Percentiles rank a stretch among this genome's conserved stretches.
These are phyloP conservation scores for Citrus trifoliata DNA, from an alignment of 345 rosid genomes.

Conservation along the genomic window DNA sequence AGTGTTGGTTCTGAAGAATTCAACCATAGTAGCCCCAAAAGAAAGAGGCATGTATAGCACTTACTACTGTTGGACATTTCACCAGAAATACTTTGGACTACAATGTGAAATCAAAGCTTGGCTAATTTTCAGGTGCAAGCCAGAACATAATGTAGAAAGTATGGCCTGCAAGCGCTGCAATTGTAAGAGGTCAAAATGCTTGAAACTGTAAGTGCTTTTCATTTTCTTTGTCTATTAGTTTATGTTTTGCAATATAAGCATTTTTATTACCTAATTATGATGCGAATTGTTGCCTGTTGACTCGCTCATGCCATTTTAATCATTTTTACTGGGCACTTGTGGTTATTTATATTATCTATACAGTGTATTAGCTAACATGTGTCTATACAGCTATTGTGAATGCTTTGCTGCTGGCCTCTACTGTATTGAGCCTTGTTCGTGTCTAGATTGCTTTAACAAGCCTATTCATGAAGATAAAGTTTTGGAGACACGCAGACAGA, in stretches of 20 bases:
- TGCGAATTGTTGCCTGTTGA: not conserved
- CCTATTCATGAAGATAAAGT: constrained; percentile 54
- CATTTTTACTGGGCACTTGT: not conserved
- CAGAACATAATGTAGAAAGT: constrained; percentile 34
- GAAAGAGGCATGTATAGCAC: constrained; percentile 34
- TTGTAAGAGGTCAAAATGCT: constrained; percentile 87
- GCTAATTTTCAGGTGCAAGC: constrained; percentile 35
- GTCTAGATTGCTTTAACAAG: constrained; percentile 67
- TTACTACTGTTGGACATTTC: not conserved
- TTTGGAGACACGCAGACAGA: constrained; percentile 45
- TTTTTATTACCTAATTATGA: not conserved
- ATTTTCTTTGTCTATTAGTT: not conserved
- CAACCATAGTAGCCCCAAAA: constrained; percentile 30
- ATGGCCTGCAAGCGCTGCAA: constrained; percentile 78
- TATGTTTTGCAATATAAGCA: not conserved
- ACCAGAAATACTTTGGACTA: not conserved
- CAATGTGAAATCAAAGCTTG: constrained; percentile 4
- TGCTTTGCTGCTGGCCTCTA: constrained; percentile 86
- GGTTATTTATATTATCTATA: not conserved
- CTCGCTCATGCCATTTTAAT: not conserved
- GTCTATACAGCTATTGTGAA: constrained; percentile 61
- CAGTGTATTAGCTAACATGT: not conserved
- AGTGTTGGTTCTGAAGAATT: constrained; percentile 26
- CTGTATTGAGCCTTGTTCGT: constrained; percentile 67
- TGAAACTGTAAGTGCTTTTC: constrained; percentile 79